phyloP scores from a whole-genome alignment of 169 alveolate genomes.

The Plasmodium fragile region DNA sequence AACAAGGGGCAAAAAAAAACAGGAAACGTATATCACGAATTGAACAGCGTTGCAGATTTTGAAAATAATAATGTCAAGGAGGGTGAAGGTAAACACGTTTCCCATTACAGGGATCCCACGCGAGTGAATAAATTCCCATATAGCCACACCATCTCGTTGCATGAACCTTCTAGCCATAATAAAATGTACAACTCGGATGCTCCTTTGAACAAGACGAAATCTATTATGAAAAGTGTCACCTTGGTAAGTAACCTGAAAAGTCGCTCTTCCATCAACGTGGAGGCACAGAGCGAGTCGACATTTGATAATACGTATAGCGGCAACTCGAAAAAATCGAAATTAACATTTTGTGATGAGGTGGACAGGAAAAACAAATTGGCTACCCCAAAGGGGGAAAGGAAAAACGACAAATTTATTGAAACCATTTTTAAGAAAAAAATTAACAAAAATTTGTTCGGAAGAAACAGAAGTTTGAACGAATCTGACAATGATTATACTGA shows the following conservation, averaged over 20 bases:
- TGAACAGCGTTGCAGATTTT: background rate
- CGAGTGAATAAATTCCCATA: background rate
- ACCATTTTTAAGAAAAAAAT: slow-evolving; percentile 28
- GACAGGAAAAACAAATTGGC: background rate
- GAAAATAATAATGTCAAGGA: background rate
- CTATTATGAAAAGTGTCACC: background rate
- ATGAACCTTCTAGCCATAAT: background rate
- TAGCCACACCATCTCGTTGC: background rate
- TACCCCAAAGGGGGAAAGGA: background rate
- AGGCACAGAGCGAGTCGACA: background rate
- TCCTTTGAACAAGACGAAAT: background rate
- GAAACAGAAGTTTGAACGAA: background rate
- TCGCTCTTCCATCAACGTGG: background rate
- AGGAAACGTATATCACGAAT: background rate
- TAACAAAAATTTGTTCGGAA: slow-evolving; percentile 9
- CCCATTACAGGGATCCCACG: background rate
- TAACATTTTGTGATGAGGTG: background rate
- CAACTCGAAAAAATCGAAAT: background rate
- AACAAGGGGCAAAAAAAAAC: background rate
- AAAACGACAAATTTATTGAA: slow-evolving; percentile 41
- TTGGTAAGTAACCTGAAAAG: background rate
- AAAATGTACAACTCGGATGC: slow-evolving; percentile 18
- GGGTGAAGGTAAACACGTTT: background rate
- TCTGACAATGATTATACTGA: background rate
- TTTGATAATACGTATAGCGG: background rate